These are phyloP conservation scores for Marasmius sp. DNA, from an alignment of 1,284 basidiomycete species.

Conservation along the genomic window DNA sequence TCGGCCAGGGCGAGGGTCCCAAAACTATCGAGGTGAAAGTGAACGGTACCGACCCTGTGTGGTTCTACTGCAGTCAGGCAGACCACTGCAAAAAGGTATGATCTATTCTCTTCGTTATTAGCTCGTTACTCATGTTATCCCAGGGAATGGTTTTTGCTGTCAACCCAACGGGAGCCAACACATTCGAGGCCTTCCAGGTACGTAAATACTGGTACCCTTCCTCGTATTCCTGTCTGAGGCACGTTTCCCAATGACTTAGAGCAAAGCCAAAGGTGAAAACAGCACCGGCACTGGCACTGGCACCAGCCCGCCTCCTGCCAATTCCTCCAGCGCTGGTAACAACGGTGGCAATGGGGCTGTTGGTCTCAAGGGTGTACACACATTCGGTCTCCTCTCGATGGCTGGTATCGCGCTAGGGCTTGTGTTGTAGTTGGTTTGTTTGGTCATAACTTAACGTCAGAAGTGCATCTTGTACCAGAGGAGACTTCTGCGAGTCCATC, in stretches of 20 bases:
- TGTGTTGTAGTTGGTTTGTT: conserved; percentile 22
- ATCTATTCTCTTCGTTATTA: background rate
- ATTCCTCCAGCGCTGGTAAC: conserved; percentile 13
- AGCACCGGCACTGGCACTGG: conserved; percentile 17
- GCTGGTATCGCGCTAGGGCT: conserved; percentile 35
- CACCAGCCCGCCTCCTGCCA: conserved; percentile 12
- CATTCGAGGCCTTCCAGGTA: conserved; percentile 46
- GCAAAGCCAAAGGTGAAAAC: conserved; percentile 10
- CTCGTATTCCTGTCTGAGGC: background rate
- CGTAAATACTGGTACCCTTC: background rate
- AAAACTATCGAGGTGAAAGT: conserved; percentile 32
- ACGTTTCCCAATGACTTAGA: conserved; percentile 31
- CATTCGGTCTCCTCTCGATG: conserved; percentile 29
- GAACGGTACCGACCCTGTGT: conserved; percentile 33
- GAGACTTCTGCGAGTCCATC: no score
- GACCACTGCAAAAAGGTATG: background rate
- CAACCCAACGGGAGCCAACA: conserved; percentile 44
- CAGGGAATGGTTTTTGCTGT: conserved; percentile 55
- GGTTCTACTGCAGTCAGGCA: conserved; percentile 50
- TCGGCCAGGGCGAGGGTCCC: conserved; percentile 23
- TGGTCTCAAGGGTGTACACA: conserved; percentile 17
- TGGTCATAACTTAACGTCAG: no score
- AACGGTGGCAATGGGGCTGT: background rate
- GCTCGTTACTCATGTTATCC: conserved; percentile 25
- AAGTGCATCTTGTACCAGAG: no score